Conservation (phyloP, 2,329 filamentous ascomycete species). For the Sphaerostilbella broomeana region DNA sequence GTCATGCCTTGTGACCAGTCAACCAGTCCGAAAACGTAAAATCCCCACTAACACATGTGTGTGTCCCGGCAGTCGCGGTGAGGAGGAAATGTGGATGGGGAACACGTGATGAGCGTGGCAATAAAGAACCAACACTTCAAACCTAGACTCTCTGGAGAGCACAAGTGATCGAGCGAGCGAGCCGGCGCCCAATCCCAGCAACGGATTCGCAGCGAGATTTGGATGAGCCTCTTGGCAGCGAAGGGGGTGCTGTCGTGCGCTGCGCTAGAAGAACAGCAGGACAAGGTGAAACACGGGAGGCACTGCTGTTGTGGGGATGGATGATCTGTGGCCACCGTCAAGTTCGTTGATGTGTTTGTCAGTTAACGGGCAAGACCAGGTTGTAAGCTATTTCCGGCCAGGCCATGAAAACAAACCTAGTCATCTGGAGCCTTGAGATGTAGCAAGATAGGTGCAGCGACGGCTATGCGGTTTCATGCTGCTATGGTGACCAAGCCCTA, state of each 20-base stretch:
- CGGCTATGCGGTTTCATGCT: not conserved
- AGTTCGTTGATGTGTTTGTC: constrained; percentile 3
- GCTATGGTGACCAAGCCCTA: not conserved
- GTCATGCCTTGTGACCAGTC: too few relatives aligned
- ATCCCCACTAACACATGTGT: too few relatives aligned
- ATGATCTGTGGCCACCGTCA: constrained; percentile 10
- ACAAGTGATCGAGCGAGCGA: too few relatives aligned
- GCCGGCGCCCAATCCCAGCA: too few relatives aligned
- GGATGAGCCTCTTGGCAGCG: not conserved
- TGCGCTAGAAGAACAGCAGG: constrained; percentile 9
- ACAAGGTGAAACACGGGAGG: constrained; percentile 13
- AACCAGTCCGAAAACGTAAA: too few relatives aligned
- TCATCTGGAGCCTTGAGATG: not conserved
- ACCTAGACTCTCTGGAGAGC: too few relatives aligned
- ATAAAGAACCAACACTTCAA: too few relatives aligned
- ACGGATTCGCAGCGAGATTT: constrained; percentile 6
- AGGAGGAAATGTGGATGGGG: too few relatives aligned
- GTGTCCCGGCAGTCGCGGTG: too few relatives aligned
- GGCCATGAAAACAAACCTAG: not conserved
- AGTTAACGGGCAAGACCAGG: not conserved
- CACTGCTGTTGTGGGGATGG: constrained; percentile 9
- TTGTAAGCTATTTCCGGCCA: too few relatives aligned
- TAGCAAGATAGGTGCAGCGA: not conserved
- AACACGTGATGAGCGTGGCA: too few relatives aligned
- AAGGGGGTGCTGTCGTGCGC: not conserved